Evolutionary conservation across 495 filamentous ascomycete genomes (phyloP).

Genomic region (Neurospora africana): DNA sequence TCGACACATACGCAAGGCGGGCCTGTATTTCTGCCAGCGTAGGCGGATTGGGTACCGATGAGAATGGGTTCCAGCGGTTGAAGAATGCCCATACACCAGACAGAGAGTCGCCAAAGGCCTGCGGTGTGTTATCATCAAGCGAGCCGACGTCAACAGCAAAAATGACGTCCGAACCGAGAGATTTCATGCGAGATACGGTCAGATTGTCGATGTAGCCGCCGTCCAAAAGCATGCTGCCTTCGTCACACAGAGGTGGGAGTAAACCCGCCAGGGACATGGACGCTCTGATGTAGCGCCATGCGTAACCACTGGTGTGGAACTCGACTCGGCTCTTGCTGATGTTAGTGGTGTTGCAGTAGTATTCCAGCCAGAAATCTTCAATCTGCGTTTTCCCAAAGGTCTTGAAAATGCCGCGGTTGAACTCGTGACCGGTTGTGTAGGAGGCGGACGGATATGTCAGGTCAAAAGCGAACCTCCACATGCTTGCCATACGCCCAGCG

Average conservation of each 20-base stretch:
- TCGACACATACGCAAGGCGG: conserved; percentile 84
- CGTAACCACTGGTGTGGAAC: conserved; percentile 89
- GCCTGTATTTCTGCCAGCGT: conserved; percentile 95
- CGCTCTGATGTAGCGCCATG: conserved; percentile 91
- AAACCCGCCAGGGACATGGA: conserved; percentile 94
- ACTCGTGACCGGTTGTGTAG: conserved; percentile 96
- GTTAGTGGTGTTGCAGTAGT: conserved; percentile 98
- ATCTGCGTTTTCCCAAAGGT: conserved; percentile 93
- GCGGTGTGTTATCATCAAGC: conserved; percentile 81
- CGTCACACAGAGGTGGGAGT: conserved; percentile 88
- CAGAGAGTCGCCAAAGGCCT: conserved; percentile 82
- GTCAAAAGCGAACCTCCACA: conserved; percentile 95
- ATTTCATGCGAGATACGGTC: conserved; percentile 94
- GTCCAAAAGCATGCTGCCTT: conserved; percentile 90
- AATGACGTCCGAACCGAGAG: conserved; percentile 81
- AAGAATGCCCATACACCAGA: conserved; percentile 91
- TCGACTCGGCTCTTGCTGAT: conserved; percentile 83
- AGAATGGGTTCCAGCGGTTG: conserved; percentile 97
- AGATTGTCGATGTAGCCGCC: conserved; percentile 97
- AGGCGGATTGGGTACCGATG: conserved; percentile 74
- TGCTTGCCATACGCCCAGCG: conserved; percentile 88
- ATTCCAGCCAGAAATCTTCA: conserved; percentile 97
- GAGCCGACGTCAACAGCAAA: conserved; percentile 93
- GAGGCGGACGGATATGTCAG: conserved; percentile 89
- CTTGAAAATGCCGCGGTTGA: conserved; percentile 99